Base-by-base conservation (phyloP, 2,329 filamentous ascomycete species). In the Didymellaceae sp. region DNA sequence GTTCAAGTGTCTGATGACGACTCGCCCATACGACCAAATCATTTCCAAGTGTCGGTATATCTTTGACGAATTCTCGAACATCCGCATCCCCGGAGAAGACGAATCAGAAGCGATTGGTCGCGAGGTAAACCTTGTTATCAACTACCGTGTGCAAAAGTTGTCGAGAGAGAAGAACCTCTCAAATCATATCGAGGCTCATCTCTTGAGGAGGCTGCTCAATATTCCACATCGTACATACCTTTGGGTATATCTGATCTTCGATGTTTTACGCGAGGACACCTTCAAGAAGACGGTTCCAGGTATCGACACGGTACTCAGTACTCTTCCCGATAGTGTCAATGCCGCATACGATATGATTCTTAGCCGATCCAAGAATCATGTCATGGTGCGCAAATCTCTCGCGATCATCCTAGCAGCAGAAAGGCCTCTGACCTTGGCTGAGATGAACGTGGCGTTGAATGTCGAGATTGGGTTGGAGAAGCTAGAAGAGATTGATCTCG, bases 11-110 rank as follows among this genome's bases (percentile, higher is more conserved):
- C 37, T 57, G 10, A 34, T 61, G 30, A 61, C 58, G 16, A 59
- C 56, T 44, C 56, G 58, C 11, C 56, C 56, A 21, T 61, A 61
- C 37, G 52, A 59, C 45, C 54, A 59, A 28, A 50, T 61, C 14
- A 37, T 59, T 14, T 41, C 26, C 7, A 42, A 42, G 14, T 47
- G 56, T 22, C 39, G 43, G 18, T 9, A 14, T 22, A 35, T 58
- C 2, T 42, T 50, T 4, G 35, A 55, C 30, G 30, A 18, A 22
- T 62, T 57, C 45, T 55, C 57, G 34, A 41, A 41, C 31, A 58
- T 62, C 38, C 55, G 25, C 33, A 62, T 60, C 50, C 55, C 59
- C 34, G 55, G 59, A 9, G 59, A 62, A 47, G 59, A 62, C 20
- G 52, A 57, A 41, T 60, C 54, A 28, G 54, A 57, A 37, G 54